phyloP scores from a whole-genome alignment of 768 basidiomycete species.

The Tricholoma bakamatsutake region DNA sequence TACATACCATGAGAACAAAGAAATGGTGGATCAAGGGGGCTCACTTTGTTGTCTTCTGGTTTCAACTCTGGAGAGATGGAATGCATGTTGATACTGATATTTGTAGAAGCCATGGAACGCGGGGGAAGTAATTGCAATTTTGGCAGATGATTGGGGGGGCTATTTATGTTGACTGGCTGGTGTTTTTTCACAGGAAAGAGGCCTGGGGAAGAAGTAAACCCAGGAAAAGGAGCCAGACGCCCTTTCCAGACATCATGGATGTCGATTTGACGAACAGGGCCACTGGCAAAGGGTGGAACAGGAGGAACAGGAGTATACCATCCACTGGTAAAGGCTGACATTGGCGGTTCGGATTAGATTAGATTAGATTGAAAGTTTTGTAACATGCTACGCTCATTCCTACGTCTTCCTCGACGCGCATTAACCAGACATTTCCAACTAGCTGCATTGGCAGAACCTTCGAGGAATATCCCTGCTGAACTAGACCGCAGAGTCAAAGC shows the following conservation, averaged over 20 bases:
- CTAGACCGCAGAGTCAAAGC: slow-evolving; percentile 31
- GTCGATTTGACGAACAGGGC: slow-evolving; percentile 1
- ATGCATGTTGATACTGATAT: not conserved
- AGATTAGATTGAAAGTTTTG: too few species aligned
- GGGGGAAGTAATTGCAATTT: slow-evolving; percentile 15
- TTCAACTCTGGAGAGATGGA: slow-evolving; percentile 1
- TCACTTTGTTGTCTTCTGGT: slow-evolving; percentile 10
- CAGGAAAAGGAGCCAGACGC: slow-evolving; percentile 37
- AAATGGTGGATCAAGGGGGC: not conserved
- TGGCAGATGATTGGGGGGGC: slow-evolving; percentile 1
- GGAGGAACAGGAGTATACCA: slow-evolving; percentile 11
- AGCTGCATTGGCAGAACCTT: slow-evolving; percentile 9
- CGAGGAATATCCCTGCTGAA: slow-evolving; percentile 15
- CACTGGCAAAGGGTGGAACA: slow-evolving; percentile 5
- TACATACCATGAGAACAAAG: not conserved
- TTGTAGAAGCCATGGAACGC: slow-evolving; percentile 11
- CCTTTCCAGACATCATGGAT: slow-evolving; percentile 37
- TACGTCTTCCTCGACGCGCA: slow-evolving; percentile 13
- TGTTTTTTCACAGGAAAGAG: slow-evolving; percentile 22
- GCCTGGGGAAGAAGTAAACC: slow-evolving; percentile 29
- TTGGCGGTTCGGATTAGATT: too few species aligned
- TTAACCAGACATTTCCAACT: slow-evolving; percentile 16
- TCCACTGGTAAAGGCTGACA: too few species aligned
- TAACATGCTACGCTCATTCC: slow-evolving; percentile 4
- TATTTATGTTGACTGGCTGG: slow-evolving; percentile 6